Base-by-base conservation (phyloP, 1,284 basidiomycete genomes). In the Leccinum proximum region DNA sequence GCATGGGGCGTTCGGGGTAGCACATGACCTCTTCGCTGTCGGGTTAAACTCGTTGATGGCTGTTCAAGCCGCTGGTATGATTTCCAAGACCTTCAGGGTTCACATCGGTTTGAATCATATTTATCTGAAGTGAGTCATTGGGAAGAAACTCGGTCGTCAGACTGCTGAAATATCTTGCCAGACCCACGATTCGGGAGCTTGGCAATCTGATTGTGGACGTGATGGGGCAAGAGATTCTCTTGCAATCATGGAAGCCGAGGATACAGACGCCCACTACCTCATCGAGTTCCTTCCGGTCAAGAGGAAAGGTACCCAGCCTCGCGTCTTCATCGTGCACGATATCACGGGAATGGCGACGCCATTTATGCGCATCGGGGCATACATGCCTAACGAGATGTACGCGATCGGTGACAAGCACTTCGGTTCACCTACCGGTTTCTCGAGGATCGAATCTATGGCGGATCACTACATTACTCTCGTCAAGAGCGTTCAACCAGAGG, bases 371-470 rank as follows among this genome's bases (percentile, higher is more conserved):
- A 73, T 74, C 26, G 74, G 72, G 13, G 71, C 71, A 33, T 75
- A 14, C 69, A 75, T 74, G 72, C 72, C 72, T 1, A 74, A 67
- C 58, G 74, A 75, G 69, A 74, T 75, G 71, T 74, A 75, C 40
- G 72, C 72, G 6, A 74, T 74, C 18, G 74, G 74, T 30, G 72
- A 74, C 65, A 72, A 67, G 35, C 67, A 74, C 59, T 75, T 74
- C 45, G 72, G 72, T 26, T 75, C 70, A 5, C 50, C 70, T n/a
- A 71, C 66, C 0, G 72, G 72, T 40, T 75, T 74, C 66, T 65
- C 68, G 22, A 63, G 71, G 16, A 66, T 74, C 16, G 72, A 75
- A 57, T 66, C 72, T 0, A 75, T 74, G 72, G 74, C 68, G 1
- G 71, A 74, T 53, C 74, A 74, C 61, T 74, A 74, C 59, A 75